Evolutionary conservation across 768 basidiomycete genomes (phyloP).

Genomic region (Tremella fuciformis): DNA sequence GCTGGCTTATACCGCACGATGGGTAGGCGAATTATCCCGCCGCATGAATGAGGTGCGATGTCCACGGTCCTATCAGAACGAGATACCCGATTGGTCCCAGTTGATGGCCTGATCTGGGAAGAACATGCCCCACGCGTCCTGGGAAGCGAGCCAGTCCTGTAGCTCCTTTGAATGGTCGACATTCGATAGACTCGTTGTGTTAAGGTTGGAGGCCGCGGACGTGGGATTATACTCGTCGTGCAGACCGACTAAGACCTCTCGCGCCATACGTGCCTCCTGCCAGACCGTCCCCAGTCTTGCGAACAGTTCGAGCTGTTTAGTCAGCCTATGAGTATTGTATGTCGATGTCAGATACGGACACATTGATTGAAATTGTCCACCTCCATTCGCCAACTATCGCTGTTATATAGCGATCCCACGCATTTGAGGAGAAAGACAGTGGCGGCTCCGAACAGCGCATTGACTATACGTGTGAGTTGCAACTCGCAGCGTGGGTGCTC

Average conservation of each 20-base stretch:
- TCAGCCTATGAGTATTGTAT: background rate
- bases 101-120: slow-evolving; percentile 2
- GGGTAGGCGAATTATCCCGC: no score
- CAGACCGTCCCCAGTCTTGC: slow-evolving; percentile 12
- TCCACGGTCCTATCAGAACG: no score
- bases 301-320: slow-evolving; percentile 20
- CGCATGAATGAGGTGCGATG: no score
- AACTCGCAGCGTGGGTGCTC: background rate
- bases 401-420: background rate
- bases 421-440: slow-evolving; percentile 22
- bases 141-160: background rate
- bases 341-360: slow-evolving; percentile 7
- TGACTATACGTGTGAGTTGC: slow-evolving; percentile 11
- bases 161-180: background rate
- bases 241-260: slow-evolving; percentile 16
- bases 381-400: background rate
- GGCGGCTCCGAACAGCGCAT: slow-evolving; percentile 24
- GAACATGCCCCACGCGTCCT: slow-evolving; percentile 10
- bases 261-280: slow-evolving; percentile 19
- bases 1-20: no score
- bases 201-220: background rate
- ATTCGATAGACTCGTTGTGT: background rate
- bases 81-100: slow-evolving; percentile 1
- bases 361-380: slow-evolving; percentile 19
- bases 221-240: slow-evolving; percentile 17